Evolutionary conservation across 441 rosid species (phyloP), one percentile per base, ranked within the genome.

Genomic region (Adansonia rubrostipa): DNA sequence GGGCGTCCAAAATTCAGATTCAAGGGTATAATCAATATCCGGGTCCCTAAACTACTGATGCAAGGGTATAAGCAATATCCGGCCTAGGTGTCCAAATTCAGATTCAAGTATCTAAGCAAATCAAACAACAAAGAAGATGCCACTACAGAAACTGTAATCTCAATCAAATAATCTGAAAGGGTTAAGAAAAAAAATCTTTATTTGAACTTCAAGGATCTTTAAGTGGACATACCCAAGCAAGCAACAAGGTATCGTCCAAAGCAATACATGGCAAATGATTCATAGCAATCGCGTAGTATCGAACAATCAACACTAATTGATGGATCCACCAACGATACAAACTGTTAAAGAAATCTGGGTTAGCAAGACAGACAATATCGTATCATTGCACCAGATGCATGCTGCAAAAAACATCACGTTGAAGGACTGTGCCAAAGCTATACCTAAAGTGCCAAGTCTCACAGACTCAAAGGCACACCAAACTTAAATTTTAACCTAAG

Each of bases 211-310:
- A 6, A 66, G 42, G 65, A 56, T 80, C 50, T 71, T 0, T 73
- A 70, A 77, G 81, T 74, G 33, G 67, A 80, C 88, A 66, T 92
- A 97, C 99, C 99, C 80, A 97, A 75, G 72, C 54, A 45, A 67
- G 36, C 53, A 45, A 48, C 89, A 76, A 97, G 97, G 86, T 97
- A 95, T 89, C 99, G 91, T 86, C 99, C 99, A 81, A 97, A 97
- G 91, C 99, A 97, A 90, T 97, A 97, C 99, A 97, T 95, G 82
- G 99, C 99, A 69, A 69, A 69, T 13, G 56, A 68, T 20, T 47
- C 73, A 77, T 97, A 97, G 90, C 99, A 89, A 86, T 97, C 99
- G 80, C 99, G 92, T 48, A 97, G 91, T 84, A 93, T 95, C 82
- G 86, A 98, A 79, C 91, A 85, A 79, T 97, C 93, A 85, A 97